Percentiles rank a stretch among this genome's conserved stretches.
Conservation (phyloP, 2,329 filamentous ascomycete genomes). For the Dactylellina drechsleri region DNA sequence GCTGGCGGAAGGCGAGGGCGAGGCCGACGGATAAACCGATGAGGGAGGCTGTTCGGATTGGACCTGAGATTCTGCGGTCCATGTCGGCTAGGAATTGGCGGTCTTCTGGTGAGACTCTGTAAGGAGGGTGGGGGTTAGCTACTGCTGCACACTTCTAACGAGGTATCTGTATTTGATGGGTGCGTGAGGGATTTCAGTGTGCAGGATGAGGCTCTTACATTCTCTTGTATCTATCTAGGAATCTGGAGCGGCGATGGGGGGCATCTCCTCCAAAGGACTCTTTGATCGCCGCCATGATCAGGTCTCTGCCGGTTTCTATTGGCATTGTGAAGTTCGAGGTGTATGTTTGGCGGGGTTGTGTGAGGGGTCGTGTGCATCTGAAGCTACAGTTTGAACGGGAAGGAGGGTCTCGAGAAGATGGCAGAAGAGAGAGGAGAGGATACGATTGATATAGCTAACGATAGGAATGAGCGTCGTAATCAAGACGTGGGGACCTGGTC, state of each 20-base stretch:
- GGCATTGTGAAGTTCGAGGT: neutral
- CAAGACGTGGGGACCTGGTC: neutral
- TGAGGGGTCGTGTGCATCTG: no score
- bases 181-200: neutral
- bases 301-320: neutral
- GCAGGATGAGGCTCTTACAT: neutral
- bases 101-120: slow-evolving; percentile 15
- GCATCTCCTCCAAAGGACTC: neutral
- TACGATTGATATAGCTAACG: no score
- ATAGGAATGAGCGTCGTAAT: neutral
- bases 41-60: neutral
- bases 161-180: neutral
- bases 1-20: slow-evolving; percentile 14
- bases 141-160: neutral
- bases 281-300: neutral
- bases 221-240: neutral
- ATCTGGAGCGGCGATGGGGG: neutral
- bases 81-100: neutral
- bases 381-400: no score
- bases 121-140: neutral
- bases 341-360: no score
- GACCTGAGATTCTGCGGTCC: neutral
- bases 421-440: no score
- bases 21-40: slow-evolving; percentile 10
- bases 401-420: no score